Percentiles rank a stretch among this genome's conserved stretches.
These are phyloP conservation scores for Barnettozyma wickerhamii DNA, from an alignment of 805 yeast genomes.

Conservation along the genomic window DNA sequence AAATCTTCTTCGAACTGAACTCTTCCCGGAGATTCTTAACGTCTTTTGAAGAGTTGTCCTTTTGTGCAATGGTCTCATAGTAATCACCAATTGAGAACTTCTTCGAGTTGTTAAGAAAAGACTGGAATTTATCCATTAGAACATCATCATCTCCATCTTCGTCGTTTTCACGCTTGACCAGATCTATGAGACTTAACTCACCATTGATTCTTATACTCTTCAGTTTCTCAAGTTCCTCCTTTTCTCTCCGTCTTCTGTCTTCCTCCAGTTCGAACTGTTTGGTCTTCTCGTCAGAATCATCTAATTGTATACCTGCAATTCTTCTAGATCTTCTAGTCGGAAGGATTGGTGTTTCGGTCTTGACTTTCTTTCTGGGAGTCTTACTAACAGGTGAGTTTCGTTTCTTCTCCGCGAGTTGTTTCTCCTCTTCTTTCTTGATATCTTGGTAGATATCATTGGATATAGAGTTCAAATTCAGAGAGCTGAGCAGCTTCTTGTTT, in stretches of 20 bases:
- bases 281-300: slow-evolving; percentile 36
- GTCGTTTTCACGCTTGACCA: slow-evolving; percentile 39
- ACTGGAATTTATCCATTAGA: slow-evolving; percentile 28
- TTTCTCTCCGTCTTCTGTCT: slow-evolving; percentile 28
- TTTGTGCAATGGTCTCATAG: slow-evolving; percentile 46
- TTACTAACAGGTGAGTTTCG: no score
- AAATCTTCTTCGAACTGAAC: slow-evolving; percentile 46
- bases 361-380: slow-evolving; percentile 24
- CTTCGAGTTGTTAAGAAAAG: slow-evolving; percentile 24
- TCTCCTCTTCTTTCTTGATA: slow-evolving; percentile 31
- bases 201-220: slow-evolving; percentile 61
- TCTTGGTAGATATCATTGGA: slow-evolving; percentile 50
- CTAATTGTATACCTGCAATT: slow-evolving; percentile 65
- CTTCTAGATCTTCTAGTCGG: slow-evolving; percentile 79
- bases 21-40: slow-evolving; percentile 48
- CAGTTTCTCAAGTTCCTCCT: slow-evolving; percentile 43
- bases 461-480: slow-evolving; percentile 61
- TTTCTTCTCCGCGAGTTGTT: slow-evolving; percentile 16
- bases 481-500: slow-evolving; percentile 68
- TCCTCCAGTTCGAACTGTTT: slow-evolving; percentile 21
- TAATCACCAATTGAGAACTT: slow-evolving; percentile 66
- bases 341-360: slow-evolving; percentile 25
- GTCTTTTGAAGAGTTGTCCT: slow-evolving; percentile 33
- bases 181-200: slow-evolving; percentile 57
- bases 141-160: slow-evolving; percentile 31